Base-by-base conservation (phyloP, 805 yeast species). In the Starmerella ratchasimensis region DNA sequence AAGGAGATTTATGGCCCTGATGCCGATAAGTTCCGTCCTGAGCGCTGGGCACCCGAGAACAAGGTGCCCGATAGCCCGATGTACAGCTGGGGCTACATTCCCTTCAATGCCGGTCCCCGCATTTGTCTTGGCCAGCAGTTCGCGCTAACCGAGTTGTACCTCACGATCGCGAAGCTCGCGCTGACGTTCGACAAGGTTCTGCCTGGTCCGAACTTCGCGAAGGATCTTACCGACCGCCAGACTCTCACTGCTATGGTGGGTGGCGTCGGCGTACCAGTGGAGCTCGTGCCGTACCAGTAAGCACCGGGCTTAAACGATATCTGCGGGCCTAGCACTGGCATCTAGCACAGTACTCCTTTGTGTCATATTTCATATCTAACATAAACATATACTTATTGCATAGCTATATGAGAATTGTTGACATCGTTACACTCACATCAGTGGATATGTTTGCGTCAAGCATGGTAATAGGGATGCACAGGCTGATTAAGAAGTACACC, bases 61-160 rank as follows among this genome's bases (percentile, higher is more conserved):
- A 33, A 31, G 24, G 27, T 20, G 10, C 17, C 21, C 10, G 27
- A 18, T 28, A 56, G 41, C 45, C 51, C 56, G 29, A 55, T 37
- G 53, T 54, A 57, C 34, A 61, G 66, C 11, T 68, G 72, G 72
- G 67, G 64, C 22, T 68, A 64, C 51, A 52, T 68, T 23, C 72
- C 73, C 19, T 68, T 68, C 55, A 67, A 68, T 46, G 74, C 74
- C 31, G 74, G 74, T 5, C 73, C 74, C 17, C 55, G 74, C 43
- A 67, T 69, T 41, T 69, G 74, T 49, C 56, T 69, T 37, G 74
- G 74, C 28, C 73, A 69, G 56, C 73, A 69, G 53, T 68, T 67
- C 53, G 74, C 74, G 5, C 61, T 69, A 16, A 68, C 72, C 16
- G 71, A 67, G 47, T 62, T 67, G 5, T 54, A 64, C 8, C 61